Conservation (phyloP, 352 stramenopile species). For the Globisporangium paroecandrum region DNA sequence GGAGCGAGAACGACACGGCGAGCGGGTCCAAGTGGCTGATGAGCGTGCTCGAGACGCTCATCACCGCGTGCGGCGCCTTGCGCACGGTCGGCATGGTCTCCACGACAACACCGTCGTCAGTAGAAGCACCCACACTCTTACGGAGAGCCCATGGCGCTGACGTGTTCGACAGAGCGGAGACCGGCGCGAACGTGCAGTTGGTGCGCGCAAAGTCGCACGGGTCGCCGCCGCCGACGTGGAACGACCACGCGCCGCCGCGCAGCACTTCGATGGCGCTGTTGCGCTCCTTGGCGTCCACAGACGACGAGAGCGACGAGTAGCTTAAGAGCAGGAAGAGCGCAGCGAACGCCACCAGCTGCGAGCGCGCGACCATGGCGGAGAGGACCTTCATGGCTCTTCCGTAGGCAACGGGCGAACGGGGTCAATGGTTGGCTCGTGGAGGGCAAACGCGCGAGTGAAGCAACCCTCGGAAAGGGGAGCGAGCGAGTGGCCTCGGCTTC, state of each 20-base stretch:
- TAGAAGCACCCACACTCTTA: not conserved
- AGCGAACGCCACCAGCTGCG: not conserved
- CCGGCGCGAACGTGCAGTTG: slow-evolving; percentile 9
- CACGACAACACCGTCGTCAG: not conserved
- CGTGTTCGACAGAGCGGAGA: not conserved
- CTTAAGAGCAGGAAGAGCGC: not conserved
- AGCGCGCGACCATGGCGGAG: not conserved
- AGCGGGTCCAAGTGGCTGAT: slow-evolving; percentile 19
- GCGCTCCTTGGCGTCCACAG: slow-evolving; percentile 2
- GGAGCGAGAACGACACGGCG: slow-evolving; percentile 15
- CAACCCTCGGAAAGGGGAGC: not conserved
- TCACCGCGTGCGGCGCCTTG: slow-evolving; percentile 9
- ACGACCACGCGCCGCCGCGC: slow-evolving; percentile 12
- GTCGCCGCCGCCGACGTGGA: slow-evolving; percentile 7
- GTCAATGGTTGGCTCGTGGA: not conserved
- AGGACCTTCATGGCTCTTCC: not conserved
- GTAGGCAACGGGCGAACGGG: too few species aligned
- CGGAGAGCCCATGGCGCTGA: not conserved
- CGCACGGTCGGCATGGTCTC: slow-evolving; percentile 11
- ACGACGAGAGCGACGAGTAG: not conserved
- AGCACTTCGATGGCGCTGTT: slow-evolving; percentile 9
- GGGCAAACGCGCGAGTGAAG: not conserved
- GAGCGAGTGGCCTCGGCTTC: not conserved
- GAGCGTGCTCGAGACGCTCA: slow-evolving; percentile 15
- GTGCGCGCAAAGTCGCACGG: slow-evolving; percentile 11